Base-by-base conservation (phyloP, 2,329 filamentous ascomycete species). In the Didymella keratinophila region DNA sequence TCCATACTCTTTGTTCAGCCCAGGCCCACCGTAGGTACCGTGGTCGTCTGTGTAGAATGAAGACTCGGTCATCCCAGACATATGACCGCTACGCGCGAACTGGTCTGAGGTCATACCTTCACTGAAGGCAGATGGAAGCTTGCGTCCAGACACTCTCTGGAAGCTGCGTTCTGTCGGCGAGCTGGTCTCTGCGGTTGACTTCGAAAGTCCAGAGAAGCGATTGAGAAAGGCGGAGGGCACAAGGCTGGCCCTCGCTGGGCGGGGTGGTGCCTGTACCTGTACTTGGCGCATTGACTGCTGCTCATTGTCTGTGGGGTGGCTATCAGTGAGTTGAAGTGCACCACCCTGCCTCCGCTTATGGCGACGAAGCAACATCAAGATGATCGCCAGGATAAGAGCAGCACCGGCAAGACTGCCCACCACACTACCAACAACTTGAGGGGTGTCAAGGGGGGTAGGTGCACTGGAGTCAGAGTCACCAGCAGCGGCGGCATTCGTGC, bases 401-500 rank as follows among this genome's bases (percentile, higher is more conserved):
- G 84, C 68, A 27, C 85, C 86, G 32, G 85, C 85, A 48, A 87
- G 79, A 44, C 86, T 86, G 16, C 86, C 86, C 25, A 89, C 80
- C n/a, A 88, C 84, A 45, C 85, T 86, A 8, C 86, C 86, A 20
- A 87, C 84, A 3, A 88, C 82, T 58, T 81, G 80, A 16, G 82
- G 81, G 23, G 83, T 85, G 43, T 78, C 77, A 7, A 80, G 72
- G 20, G 76, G 70, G 16, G 67, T 63, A 30, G 66, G 61, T 28
- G 63, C 58, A 28, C 49, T 52, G 10, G 62, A 39, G 23, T 43
- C 47, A 7, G 55, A 44, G 5, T 64, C 46, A 30, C 58, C 56
- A 14, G 56, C 47, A 21, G 60, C 52, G 23, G 65, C 47, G 28
- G 66, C 59, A 27, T 27, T 18, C 8, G 59, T 64, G 3, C 60